Base-by-base conservation (phyloP, 257 asterid species). In the Jacaranda copaia region DNA sequence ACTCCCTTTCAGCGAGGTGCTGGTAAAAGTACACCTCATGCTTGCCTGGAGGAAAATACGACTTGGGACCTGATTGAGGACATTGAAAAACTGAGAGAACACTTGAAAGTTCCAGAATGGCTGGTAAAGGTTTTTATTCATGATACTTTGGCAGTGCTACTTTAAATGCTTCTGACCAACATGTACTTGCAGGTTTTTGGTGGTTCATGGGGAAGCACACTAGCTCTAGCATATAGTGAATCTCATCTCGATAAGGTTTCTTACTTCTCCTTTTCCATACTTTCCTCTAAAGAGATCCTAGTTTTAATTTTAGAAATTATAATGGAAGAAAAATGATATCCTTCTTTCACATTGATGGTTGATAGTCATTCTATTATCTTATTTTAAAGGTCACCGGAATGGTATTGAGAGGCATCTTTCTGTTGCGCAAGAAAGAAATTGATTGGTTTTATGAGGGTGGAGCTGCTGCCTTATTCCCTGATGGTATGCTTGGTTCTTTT, bases 121-220 rank as follows among this genome's bases (percentile, higher is more conserved):
- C 94, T 89, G 97, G 98, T 96, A 77, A 65, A 46, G 19, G 66
- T 14, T 43, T 61, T 73, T 53, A 43, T 13, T 18, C 38, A 63
- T 75, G 14, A 38, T 74, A 45, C 59, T 72, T 77, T 71, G 46
- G 69, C 19, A 46, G 20, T 57, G 40, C 68, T 78, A 36, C 70
- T 72, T 72, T 76, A 36, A 63, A 40, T 53, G 76, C 56, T 75
- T 78, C 68, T 80, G 74, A 80, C 80, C 49, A 65, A 52, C 39
- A 51, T 84, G 74, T 67, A 67, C 76, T 81, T 85, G 82, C 87
- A 96, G 99, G 98, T 95, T 11, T 95, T 95, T 57, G 99, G 99
- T 77, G 99, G 98, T 81, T 95, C 99, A 66, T 95, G 99, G 99
- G 98, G 99, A 72, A 95, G 99, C 89, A 95, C 99, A 36, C 97